These are phyloP conservation scores for Porogramme epimiltina DNA, from an alignment of 1,284 basidiomycete genomes.

Conservation along the genomic window DNA sequence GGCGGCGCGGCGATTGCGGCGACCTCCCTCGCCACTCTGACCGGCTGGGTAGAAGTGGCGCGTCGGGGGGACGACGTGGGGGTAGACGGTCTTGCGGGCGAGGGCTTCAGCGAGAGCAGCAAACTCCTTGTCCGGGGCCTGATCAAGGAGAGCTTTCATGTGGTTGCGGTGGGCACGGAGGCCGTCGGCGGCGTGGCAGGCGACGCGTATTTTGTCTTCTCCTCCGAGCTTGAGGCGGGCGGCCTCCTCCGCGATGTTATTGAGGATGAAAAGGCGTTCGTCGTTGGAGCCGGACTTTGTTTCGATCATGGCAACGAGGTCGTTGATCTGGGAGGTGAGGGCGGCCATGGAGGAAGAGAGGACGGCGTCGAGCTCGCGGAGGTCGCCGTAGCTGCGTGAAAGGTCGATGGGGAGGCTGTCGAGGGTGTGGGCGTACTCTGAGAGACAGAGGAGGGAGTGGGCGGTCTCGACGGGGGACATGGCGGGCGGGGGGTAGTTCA, in stretches of 20 bases:
- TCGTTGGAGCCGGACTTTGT: conserved; percentile 68
- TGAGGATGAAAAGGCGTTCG: conserved; percentile 84
- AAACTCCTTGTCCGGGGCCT: conserved; percentile 59
- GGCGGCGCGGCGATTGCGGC: conserved; percentile 49
- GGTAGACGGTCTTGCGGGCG: conserved; percentile 68
- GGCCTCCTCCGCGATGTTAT: conserved; percentile 94
- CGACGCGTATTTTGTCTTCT: conserved; percentile 99
- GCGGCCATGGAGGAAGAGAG: conserved; percentile 83
- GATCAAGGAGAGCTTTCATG: conserved; percentile 64
- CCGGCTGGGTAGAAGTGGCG: conserved; percentile 63
- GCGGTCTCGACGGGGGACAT: conserved; percentile 39
- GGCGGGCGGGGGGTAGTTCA: conserved; percentile 17
- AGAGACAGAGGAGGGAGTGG: conserved; percentile 67
- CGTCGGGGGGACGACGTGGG: conserved; percentile 69
- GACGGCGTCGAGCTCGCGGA: conserved; percentile 97
- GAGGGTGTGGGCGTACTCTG: conserved; percentile 89
- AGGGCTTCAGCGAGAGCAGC: conserved; percentile 40
- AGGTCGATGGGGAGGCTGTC: conserved; percentile 94
- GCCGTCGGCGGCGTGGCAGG: conserved; percentile 91
- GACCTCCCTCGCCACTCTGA: conserved; percentile 54
- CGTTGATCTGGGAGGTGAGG: conserved; percentile 78
- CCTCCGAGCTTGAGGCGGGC: conserved; percentile 90
- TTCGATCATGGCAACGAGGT: conserved; percentile 78
- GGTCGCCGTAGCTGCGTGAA: conserved; percentile 92
- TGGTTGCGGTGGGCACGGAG: conserved; percentile 75